Percentiles rank a stretch among this genome's conserved stretches.
These are phyloP conservation scores for Niveomyces coronatus DNA, from an alignment of 2,329 filamentous ascomycete genomes.

Conservation along the genomic window DNA sequence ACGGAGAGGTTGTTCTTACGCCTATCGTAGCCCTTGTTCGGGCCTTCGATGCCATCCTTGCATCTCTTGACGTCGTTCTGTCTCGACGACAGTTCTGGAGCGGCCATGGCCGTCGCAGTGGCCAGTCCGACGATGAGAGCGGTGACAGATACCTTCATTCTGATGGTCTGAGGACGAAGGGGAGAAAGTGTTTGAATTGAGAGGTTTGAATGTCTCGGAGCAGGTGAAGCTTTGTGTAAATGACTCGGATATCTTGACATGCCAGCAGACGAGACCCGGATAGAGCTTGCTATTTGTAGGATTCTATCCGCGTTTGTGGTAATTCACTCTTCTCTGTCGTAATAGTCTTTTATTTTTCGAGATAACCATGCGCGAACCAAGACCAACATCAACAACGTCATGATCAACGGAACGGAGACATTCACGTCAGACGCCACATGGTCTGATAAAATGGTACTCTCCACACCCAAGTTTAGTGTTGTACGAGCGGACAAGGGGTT, in stretches of 20 bases:
- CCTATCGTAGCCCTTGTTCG: neutral
- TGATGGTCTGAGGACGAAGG: neutral
- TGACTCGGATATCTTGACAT: too few species aligned
- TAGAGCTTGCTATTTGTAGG: too few species aligned
- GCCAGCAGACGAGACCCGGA: too few species aligned
- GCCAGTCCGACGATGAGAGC: constrained; percentile 21
- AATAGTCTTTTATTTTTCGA: neutral
- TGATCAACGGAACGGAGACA: neutral
- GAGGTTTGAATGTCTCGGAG: too few species aligned
- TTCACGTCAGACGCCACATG: neutral
- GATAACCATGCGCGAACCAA: neutral
- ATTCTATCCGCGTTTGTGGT: too few species aligned
- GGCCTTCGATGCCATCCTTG: constrained; percentile 1
- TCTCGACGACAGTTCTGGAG: neutral
- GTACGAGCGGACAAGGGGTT: too few species aligned
- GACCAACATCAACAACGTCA: neutral
- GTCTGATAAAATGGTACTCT: too few species aligned
- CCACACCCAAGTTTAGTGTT: too few species aligned
- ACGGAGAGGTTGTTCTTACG: neutral
- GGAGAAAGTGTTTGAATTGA: too few species aligned
- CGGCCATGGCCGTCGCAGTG: neutral
- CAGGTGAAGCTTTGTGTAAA: too few species aligned
- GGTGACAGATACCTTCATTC: constrained; percentile 25
- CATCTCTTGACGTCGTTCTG: constrained; percentile 1
- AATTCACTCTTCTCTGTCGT: too few species aligned